Conservation (phyloP, 805 yeast species). For the Wickerhamia fluorescens region DNA sequence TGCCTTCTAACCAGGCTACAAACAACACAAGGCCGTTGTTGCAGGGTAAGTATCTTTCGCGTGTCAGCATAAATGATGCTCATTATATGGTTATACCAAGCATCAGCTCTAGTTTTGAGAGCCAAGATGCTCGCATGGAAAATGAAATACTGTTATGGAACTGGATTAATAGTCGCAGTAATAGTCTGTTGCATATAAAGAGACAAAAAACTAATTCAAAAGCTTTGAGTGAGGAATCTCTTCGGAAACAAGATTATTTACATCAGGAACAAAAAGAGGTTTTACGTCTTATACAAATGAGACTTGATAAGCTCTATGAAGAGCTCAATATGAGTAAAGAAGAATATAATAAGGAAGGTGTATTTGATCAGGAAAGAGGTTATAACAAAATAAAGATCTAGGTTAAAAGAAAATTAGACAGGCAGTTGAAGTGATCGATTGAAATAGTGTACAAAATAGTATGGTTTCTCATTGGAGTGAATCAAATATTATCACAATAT, state of each 20-base stretch:
- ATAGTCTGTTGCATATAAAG: slow-evolving; percentile 7
- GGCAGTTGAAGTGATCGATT: no score
- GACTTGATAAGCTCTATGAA: slow-evolving; percentile 28
- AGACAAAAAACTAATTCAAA: slow-evolving; percentile 6
- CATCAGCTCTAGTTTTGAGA: slow-evolving; percentile 23
- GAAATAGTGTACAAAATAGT: no score
- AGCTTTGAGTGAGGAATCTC: not conserved
- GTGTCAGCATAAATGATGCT: slow-evolving; percentile 24
- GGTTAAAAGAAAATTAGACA: no score
- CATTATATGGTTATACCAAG: slow-evolving; percentile 37
- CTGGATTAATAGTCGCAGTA: slow-evolving; percentile 49
- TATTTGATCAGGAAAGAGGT: no score
- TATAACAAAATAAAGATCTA: no score
- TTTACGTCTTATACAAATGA: slow-evolving; percentile 36
- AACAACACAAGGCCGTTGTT: slow-evolving; percentile 7
- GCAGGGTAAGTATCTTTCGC: slow-evolving; percentile 5
- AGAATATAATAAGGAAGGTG: no score
- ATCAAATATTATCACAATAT: no score
- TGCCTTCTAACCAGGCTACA: slow-evolving; percentile 10
- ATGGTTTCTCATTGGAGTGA: no score
- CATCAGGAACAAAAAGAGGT: slow-evolving; percentile 43
- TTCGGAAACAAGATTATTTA: slow-evolving; percentile 11
- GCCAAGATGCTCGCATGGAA: slow-evolving; percentile 22
- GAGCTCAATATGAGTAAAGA: slow-evolving; percentile 4
- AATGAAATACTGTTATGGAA: slow-evolving; percentile 64